Conservation (phyloP, 495 filamentous ascomycete genomes). For the Daldinia vernicosa region DNA sequence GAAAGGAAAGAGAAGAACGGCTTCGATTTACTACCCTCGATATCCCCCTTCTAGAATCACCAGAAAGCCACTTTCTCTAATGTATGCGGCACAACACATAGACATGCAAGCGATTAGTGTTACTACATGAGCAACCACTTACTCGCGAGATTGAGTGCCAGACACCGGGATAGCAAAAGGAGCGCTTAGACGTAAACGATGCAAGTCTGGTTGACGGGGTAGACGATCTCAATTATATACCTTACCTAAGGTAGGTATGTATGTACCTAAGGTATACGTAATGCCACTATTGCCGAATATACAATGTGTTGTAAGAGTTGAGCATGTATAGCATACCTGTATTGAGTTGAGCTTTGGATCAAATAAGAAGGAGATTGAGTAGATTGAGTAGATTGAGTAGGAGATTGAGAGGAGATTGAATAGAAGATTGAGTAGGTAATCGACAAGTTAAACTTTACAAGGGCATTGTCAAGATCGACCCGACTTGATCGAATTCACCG, state of each 20-base stretch:
- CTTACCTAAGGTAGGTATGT: too few relatives aligned
- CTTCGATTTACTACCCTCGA: not conserved
- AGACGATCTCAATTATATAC: not conserved
- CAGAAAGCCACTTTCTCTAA: conserved; percentile 23
- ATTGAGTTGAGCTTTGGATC: too few relatives aligned
- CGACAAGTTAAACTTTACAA: conserved; percentile 5
- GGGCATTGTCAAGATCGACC: conserved; percentile 1
- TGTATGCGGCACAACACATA: conserved; percentile 20
- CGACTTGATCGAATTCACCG: conserved; percentile 10
- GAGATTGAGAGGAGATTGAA: too few relatives aligned
- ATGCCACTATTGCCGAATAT: not conserved
- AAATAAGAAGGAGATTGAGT: too few relatives aligned
- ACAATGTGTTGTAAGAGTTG: too few relatives aligned
- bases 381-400: too few relatives aligned
- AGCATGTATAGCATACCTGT: too few relatives aligned
- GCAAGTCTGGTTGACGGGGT: not conserved
- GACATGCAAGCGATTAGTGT: conserved; percentile 4
- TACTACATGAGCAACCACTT: not conserved
- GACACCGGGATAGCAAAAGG: conserved; percentile 5
- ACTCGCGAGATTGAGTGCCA: conserved; percentile 1
- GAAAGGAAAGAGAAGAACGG: conserved; percentile 19
- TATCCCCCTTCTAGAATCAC: conserved; percentile 12
- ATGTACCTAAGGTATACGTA: too few relatives aligned
- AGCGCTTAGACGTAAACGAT: conserved; percentile 1
- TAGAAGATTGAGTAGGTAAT: too few relatives aligned